Percentiles rank a stretch among this genome's conserved stretches.
Evolutionary conservation across 169 alveolate genomes (phyloP).

Genomic region (Fabrea salina): DNA sequence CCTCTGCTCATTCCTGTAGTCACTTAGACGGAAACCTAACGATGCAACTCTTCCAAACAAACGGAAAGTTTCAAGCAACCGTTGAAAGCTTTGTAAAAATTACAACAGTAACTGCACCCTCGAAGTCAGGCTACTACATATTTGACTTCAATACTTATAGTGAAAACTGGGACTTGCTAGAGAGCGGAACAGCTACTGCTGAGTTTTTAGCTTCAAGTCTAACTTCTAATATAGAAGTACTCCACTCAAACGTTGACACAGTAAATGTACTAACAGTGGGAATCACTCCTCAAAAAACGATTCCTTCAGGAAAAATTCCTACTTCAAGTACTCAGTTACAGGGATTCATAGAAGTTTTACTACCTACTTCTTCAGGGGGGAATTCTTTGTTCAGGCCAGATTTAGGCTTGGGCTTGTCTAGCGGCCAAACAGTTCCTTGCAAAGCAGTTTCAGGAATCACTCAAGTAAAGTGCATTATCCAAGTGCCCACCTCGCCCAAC

Average conservation of each 20-base stretch:
- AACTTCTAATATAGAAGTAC: background rate
- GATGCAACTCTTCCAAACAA: background rate
- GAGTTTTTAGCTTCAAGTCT: background rate
- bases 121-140: background rate
- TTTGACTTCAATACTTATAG: conserved; percentile 18
- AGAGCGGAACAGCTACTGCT: conserved; percentile 5
- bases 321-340: background rate
- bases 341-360: background rate
- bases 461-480: background rate
- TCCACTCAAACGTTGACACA: background rate
- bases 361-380: background rate
- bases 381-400: background rate
- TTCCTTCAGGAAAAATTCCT: background rate
- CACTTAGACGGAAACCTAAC: background rate
- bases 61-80: background rate
- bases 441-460: background rate
- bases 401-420: background rate
- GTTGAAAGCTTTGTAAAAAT: conserved; percentile 1
- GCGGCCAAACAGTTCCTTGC: background rate
- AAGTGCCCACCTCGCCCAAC: background rate
- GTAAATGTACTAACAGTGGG: background rate
- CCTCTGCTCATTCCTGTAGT: background rate
- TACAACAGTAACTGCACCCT: background rate
- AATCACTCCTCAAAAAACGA: background rate
- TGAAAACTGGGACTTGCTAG: background rate